phyloP scores from a whole-genome alignment of 768 basidiomycete genomes.

The Lanmaoa pseudosensibilis region DNA sequence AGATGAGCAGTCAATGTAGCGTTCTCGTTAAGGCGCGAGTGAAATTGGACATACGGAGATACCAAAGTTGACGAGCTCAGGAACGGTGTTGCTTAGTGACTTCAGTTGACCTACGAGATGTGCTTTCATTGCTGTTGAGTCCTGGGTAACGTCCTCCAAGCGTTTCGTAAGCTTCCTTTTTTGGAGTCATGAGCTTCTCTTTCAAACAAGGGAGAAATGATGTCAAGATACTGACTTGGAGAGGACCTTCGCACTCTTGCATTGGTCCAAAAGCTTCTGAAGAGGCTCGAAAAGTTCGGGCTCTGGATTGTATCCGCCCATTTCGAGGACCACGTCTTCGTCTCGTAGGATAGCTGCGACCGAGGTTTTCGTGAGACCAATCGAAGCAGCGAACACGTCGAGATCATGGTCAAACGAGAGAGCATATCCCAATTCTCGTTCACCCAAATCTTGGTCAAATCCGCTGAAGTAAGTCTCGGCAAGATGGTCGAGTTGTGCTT shows the following conservation, averaged over 20 bases:
- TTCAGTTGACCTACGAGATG: slow-evolving; percentile 74
- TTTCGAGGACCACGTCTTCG: slow-evolving; percentile 71
- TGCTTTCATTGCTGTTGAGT: slow-evolving; percentile 69
- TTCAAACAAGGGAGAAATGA: background rate
- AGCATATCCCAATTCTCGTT: slow-evolving; percentile 83
- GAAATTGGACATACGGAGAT: slow-evolving; percentile 61
- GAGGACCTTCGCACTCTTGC: slow-evolving; percentile 73
- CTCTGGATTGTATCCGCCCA: slow-evolving; percentile 74
- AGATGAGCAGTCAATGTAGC: background rate
- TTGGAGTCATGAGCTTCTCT: background rate
- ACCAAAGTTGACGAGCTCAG: slow-evolving; percentile 87
- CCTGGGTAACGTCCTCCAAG: slow-evolving; percentile 74
- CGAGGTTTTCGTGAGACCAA: slow-evolving; percentile 87
- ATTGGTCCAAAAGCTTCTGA: slow-evolving; percentile 78
- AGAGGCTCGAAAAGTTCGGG: slow-evolving; percentile 79
- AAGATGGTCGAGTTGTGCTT: slow-evolving; percentile 91
- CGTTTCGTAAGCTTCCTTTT: slow-evolving; percentile 84
- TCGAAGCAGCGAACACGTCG: slow-evolving; percentile 90
- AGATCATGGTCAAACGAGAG: slow-evolving; percentile 86
- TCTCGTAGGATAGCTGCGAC: slow-evolving; percentile 73
- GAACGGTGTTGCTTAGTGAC: slow-evolving; percentile 66
- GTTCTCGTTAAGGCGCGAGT: background rate
- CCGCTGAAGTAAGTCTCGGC: slow-evolving; percentile 82
- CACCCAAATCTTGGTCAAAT: slow-evolving; percentile 85
- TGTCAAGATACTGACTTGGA: slow-evolving; percentile 58